These are phyloP conservation scores for Sarocladiaceae sp. DNA, from an alignment of 2,329 filamentous ascomycete genomes.

Conservation along the genomic window DNA sequence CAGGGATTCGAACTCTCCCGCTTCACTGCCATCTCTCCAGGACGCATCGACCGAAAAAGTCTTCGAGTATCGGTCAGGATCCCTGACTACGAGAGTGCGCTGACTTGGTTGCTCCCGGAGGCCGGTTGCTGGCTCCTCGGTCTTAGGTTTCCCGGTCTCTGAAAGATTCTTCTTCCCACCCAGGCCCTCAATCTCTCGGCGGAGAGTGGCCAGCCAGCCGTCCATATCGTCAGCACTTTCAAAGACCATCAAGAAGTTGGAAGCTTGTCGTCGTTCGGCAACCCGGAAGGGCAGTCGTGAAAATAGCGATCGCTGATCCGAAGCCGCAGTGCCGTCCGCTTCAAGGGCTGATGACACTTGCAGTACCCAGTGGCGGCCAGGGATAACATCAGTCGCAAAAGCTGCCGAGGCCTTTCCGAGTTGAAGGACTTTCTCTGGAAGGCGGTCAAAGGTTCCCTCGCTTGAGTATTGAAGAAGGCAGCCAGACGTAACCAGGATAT, in stretches of 20 bases:
- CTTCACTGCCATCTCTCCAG: constrained; percentile 21
- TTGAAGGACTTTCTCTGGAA: constrained; percentile 70
- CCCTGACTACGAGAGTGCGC: constrained; percentile 42
- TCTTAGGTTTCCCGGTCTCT: constrained; percentile 52
- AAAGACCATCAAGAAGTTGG: constrained; percentile 69
- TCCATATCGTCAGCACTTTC: constrained; percentile 72
- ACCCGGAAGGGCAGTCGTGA: constrained; percentile 43
- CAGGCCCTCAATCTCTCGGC: constrained; percentile 65
- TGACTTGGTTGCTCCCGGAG: constrained; percentile 39
- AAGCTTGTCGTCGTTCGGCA: constrained; percentile 42
- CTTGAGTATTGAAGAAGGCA: constrained; percentile 71
- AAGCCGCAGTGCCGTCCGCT: constrained; percentile 44
- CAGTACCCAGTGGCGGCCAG: constrained; percentile 75
- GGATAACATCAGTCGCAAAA: constrained; percentile 75
- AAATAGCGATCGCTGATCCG: constrained; percentile 51
- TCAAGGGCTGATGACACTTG: constrained; percentile 67
- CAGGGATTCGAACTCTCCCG: constrained; percentile 15
- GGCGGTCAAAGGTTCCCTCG: constrained; percentile 64
- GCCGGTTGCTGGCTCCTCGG: constrained; percentile 27
- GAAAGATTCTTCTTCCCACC: constrained; percentile 62
- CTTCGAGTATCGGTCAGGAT: constrained; percentile 42
- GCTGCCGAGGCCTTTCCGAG: constrained; percentile 72
- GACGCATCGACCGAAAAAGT: constrained; percentile 6
- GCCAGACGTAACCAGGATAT: constrained; percentile 66
- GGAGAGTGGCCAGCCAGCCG: constrained; percentile 64